Percentiles rank a stretch among this genome's conserved stretches.
phyloP scores from a whole-genome alignment of 148 eudicot genomes.

The Arbutus unedo region DNA sequence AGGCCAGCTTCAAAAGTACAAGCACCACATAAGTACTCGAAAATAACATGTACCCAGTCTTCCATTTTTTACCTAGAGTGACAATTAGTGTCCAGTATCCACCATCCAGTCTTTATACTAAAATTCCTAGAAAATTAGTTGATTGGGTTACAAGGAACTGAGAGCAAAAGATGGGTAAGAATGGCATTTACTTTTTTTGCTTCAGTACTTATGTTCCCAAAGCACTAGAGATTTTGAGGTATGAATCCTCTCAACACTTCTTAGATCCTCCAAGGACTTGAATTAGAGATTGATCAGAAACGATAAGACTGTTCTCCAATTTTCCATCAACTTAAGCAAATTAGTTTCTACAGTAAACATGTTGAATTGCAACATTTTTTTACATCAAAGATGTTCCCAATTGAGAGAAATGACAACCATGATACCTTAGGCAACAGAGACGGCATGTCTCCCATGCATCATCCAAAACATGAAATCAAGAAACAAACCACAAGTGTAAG shows the following conservation, averaged over 20 bases:
- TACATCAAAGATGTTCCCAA: background rate
- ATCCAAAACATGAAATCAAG: background rate
- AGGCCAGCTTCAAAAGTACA: background rate
- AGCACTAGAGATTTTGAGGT: background rate
- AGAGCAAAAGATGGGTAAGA: background rate
- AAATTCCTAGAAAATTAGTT: background rate
- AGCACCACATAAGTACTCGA: background rate
- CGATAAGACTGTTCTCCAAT: background rate
- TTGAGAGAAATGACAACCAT: background rate
- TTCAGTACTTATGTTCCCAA: background rate
- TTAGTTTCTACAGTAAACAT: background rate
- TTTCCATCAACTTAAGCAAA: background rate
- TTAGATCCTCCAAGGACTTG: background rate
- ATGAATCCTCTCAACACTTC: conserved; percentile 9
- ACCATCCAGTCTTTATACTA: background rate
- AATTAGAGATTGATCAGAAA: background rate
- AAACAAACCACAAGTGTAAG: background rate
- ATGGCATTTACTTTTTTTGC: background rate
- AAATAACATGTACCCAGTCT: background rate
- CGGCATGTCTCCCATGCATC: background rate
- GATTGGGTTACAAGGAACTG: background rate
- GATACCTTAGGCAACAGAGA: background rate
- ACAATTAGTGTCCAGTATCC: too few relatives aligned
- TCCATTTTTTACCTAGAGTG: background rate
- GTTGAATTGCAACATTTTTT: background rate